A percentile compares a stretch with the other conserved stretches of the same genome.
Conservation (phyloP, 768 basidiomycete genomes). For the Nidularia sp. region DNA sequence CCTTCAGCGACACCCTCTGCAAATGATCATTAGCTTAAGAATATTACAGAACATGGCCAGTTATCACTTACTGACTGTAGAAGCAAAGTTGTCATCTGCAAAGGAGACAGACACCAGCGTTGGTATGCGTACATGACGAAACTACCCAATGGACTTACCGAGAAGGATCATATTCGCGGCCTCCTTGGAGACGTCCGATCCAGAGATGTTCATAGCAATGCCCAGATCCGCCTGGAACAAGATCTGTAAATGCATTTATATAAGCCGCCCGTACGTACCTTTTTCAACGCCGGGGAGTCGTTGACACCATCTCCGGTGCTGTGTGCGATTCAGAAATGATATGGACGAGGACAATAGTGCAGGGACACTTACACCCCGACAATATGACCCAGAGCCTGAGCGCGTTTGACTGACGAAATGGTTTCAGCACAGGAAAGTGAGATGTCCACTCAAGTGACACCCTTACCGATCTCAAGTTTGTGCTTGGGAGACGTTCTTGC, state of each 20-base stretch:
- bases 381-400: constrained; percentile 66
- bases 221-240: constrained; percentile 57
- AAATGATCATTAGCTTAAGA: neutral
- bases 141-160: constrained; percentile 19
- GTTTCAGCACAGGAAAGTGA: neutral
- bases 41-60: neutral
- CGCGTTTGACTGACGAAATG: constrained; percentile 51
- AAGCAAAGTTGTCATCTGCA: constrained; percentile 68
- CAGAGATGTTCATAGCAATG: constrained; percentile 74
- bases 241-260: neutral
- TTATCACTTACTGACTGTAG: constrained; percentile 55
- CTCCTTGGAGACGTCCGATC: constrained; percentile 72
- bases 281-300: constrained; percentile 68
- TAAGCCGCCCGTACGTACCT: constrained; percentile 18
- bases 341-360: neutral
- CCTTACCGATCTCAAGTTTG: constrained; percentile 66
- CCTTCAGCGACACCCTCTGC: constrained; percentile 66
- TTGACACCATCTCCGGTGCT: constrained; percentile 74
- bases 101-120: neutral
- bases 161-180: constrained; percentile 73
- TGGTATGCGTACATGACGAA: neutral
- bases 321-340: constrained; percentile 1
- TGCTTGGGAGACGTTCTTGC: constrained; percentile 71
- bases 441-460: neutral
- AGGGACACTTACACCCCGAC: constrained; percentile 57